Evolutionary conservation across 306 rosid genomes (phyloP), one percentile per base, ranked within the genome.

Genomic region (Luffa aegyptiaca): DNA sequence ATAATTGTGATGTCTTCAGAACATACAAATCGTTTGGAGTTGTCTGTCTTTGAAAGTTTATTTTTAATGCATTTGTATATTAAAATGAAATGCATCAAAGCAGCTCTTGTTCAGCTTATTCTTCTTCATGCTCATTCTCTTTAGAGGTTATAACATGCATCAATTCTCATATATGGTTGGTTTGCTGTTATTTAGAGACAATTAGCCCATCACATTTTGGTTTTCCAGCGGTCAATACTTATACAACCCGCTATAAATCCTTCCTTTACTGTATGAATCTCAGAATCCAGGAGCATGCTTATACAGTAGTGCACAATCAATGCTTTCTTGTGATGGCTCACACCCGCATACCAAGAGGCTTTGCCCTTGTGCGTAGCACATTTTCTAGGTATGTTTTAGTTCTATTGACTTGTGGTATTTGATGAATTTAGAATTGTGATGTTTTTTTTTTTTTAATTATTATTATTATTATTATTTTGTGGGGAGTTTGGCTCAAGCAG

Each of bases 251-350:
- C 41, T 62, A 33, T 20, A 33, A 26, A 14, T 37, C 45, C 44
- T 58, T 37, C 46, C 21, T 80, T 77, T 14, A 21, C 39, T 36
- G 64, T 79, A 66, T 82, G 49, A 13, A 48, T 52, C 65, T 83
- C 92, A 94, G 98, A 94, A 85, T 82, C 97, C 98, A 55, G 97
- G 95, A 86, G 88, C 97, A 72, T 94, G 98, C 86, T 90, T 94
- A 84, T 92, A 83, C 86, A 86, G 87, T 48, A 80, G 86, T 64
- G 82, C 90, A 10, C 89, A 82, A 49, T 82, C 97, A 51, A 75
- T 88, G 81, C 90, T 92, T 86, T 89, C 98, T 75, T 94, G 98
- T 79, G 94, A 90, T 81, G 98, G 98, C 85, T 92, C 86, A 26
- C 92, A 91, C 84, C 95, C 79, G 73, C 86, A 88, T 85, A 92